Evolutionary conservation across 1,284 basidiomycete genomes (phyloP).

Genomic region (Cutaneotrichosporon cutaneum): DNA sequence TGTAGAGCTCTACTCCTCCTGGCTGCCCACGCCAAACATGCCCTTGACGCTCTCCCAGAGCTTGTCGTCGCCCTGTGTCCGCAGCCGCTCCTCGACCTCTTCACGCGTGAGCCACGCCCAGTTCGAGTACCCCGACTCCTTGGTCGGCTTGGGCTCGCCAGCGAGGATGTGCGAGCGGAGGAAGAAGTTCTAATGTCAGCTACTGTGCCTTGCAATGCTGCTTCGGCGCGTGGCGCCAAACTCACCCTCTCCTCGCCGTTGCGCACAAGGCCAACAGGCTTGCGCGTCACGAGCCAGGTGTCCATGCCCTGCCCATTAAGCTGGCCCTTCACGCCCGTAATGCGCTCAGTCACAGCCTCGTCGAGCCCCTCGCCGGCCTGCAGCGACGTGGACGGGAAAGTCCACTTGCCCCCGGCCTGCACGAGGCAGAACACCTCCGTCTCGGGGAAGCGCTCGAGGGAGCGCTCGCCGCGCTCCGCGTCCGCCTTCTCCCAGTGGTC

Average conservation of each 20-base stretch:
- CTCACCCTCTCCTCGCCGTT: constrained; percentile 42
- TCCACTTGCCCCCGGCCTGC: constrained; percentile 65
- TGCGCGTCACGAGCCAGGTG: constrained; percentile 51
- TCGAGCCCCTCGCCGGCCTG: constrained; percentile 42
- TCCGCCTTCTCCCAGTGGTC: constrained; percentile 43
- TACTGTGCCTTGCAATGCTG: background rate
- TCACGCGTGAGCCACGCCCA: constrained; percentile 46
- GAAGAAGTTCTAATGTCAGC: constrained; percentile 47
- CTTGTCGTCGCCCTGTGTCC: constrained; percentile 40
- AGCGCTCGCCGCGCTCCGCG: constrained; percentile 59
- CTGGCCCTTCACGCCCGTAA: constrained; percentile 37
- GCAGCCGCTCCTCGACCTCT: constrained; percentile 41
- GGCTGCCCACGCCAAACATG: constrained; percentile 38
- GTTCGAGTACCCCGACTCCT: constrained; percentile 30
- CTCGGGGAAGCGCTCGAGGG: constrained; percentile 75
- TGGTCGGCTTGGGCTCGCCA: constrained; percentile 41
- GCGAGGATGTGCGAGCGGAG: constrained; percentile 51
- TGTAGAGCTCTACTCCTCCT: constrained; percentile 19
- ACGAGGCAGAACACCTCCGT: constrained; percentile 84
- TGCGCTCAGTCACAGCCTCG: constrained; percentile 37
- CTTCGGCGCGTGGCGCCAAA: background rate
- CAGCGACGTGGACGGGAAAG: constrained; percentile 61
- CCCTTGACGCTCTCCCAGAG: constrained; percentile 44
- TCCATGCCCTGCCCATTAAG: constrained; percentile 48
- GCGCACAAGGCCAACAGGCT: constrained; percentile 46